phyloP scores from a whole-genome alignment of 2,329 filamentous ascomycete species.

The Cladosporium phlei region DNA sequence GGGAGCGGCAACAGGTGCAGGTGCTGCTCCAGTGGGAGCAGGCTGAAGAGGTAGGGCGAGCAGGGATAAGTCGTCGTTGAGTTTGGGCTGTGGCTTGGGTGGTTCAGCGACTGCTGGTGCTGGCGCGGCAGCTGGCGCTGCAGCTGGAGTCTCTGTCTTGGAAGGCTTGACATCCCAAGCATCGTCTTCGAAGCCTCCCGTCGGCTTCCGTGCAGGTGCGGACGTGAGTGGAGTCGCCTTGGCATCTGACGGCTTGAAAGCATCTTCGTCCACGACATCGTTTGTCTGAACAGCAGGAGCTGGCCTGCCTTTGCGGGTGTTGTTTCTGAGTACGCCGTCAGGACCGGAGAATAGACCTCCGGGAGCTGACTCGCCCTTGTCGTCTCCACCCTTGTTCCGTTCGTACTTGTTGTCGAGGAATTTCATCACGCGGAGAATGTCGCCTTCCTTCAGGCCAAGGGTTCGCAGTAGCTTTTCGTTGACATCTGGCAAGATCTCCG shows the following conservation, averaged over 20 bases:
- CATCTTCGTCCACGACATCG: conserved; percentile 82
- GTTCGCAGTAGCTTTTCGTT: conserved; percentile 76
- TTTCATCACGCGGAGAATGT: conserved; percentile 94
- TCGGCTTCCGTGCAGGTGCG: conserved; percentile 43
- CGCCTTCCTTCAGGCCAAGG: conserved; percentile 89
- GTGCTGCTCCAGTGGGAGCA: conserved; percentile 43
- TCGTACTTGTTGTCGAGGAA: conserved; percentile 75
- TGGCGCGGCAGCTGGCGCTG: conserved; percentile 36
- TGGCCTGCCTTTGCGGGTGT: conserved; percentile 86
- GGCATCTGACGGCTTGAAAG: conserved; percentile 63
- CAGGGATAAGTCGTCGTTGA: conserved; percentile 67
- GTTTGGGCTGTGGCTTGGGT: conserved; percentile 40
- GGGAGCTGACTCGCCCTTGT: conserved; percentile 22
- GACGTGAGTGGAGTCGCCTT: conserved; percentile 47
- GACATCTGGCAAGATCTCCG: conserved; percentile 86
- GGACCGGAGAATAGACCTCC: conserved; percentile 86
- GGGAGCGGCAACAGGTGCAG: conserved; percentile 34
- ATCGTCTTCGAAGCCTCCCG: conserved; percentile 82
- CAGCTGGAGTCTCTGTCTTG: conserved; percentile 46
- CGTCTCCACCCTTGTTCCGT: conserved; percentile 50
- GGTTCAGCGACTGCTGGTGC: conserved; percentile 36
- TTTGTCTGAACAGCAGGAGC: conserved; percentile 80
- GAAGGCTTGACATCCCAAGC: conserved; percentile 93
- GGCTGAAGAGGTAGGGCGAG: conserved; percentile 63
- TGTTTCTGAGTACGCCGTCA: conserved; percentile 86